Base-by-base conservation (phyloP, 305 asterid genomes). In the Rubia balearica region DNA sequence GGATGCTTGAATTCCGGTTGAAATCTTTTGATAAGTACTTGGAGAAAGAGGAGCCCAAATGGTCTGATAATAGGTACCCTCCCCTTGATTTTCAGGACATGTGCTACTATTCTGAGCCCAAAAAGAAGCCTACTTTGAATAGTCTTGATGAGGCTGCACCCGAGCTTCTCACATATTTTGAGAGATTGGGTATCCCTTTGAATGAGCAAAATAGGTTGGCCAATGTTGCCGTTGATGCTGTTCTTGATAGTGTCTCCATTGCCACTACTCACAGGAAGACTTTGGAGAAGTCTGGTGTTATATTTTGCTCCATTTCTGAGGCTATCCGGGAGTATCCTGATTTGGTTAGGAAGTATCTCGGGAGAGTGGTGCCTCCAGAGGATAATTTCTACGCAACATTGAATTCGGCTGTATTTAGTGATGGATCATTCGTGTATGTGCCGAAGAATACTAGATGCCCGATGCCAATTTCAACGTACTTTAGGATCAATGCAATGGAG, bases 201-300 rank as follows among this genome's bases (percentile, higher is more conserved):
- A 91, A 88, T 71, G 99, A 94, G 71, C 75, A 80, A 82, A 89
- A 91, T 72, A 78, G 98, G 43, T 79, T 94, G 73, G 97, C 97
- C 45, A 91, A 94, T 71, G 96, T 94, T 7, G 98, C 96, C 0
- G 96, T 91, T 17, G 98, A 94, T 78, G 98, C 90, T 6, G 97
- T 94, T 68, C 82, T 94, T 42, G 98, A 94, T 67, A 91, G 98
- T 42, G 96, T 88, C 30, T 94, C 98, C 5, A 91, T 94, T 69
- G 97, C 97, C 5, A 94, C 97, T n/a, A 89, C 97, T 8, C 98
- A 91, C 77, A 85, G 97, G 68, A 80, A 89, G 78, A 91, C 92
- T 7, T 68, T 94, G 71, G 90, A 83, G 79, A 87, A 94, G 71
- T 42, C 99, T 0, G 99, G 99, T 5, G 97, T 94, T 10, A 91